Evolutionary conservation across 192 early-diverging fungal genomes (phyloP).

Genomic region (Coemansia erecta): DNA sequence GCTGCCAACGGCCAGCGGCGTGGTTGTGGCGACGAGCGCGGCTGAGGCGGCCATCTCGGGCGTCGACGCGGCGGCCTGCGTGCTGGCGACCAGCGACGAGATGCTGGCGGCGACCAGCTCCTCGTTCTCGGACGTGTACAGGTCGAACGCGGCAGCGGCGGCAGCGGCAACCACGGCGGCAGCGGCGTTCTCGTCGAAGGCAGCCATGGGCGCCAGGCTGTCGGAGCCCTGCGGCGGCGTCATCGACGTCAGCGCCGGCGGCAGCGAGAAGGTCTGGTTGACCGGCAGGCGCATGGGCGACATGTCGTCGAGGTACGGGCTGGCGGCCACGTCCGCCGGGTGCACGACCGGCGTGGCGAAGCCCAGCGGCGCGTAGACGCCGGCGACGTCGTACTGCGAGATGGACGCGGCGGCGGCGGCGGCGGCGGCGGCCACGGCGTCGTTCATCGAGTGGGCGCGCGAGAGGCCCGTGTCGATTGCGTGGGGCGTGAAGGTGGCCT

Average conservation of each 20-base stretch:
- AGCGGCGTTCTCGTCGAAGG: constrained; percentile 4
- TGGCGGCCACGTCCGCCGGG: constrained; percentile 12
- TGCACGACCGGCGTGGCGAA: constrained; percentile 13
- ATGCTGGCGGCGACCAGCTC: constrained; percentile 38
- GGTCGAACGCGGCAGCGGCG: constrained; percentile 21
- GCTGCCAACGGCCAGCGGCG: constrained; percentile 1
- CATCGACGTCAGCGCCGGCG: constrained; percentile 11
- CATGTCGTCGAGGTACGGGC: constrained; percentile 35
- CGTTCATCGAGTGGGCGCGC: constrained; percentile 3
- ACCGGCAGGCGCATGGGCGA: constrained; percentile 28
- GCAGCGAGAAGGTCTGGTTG: constrained; percentile 27
- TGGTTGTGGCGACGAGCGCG: background rate
- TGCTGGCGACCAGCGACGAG: constrained; percentile 25
- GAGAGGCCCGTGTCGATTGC: background rate
- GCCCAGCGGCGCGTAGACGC: constrained; percentile 26
- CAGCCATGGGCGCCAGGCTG: constrained; percentile 5
- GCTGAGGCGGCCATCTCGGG: constrained; percentile 1
- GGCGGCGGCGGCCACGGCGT: background rate
- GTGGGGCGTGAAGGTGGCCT: constrained; percentile 21
- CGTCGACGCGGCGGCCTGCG: constrained; percentile 1
- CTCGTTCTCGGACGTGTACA: constrained; percentile 34
- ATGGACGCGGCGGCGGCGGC: too few species aligned
- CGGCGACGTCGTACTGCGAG: background rate
- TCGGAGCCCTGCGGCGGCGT: constrained; percentile 9
- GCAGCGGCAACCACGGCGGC: constrained; percentile 2